Conservation (phyloP, 306 rosid genomes). For the Dalbergia cultrata region DNA sequence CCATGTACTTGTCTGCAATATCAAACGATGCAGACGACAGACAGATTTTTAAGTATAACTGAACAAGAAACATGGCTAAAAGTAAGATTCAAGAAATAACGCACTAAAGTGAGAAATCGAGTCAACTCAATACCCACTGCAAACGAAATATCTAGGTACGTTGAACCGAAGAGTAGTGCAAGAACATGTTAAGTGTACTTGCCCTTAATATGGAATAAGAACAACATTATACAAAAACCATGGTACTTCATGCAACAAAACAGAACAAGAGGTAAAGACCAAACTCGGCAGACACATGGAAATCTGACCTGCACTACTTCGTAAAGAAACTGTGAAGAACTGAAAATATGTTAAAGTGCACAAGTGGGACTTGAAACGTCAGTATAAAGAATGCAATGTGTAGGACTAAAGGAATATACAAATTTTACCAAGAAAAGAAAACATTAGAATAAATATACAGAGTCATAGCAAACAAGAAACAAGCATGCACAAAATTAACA, state of each 20-base stretch:
- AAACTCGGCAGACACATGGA: not conserved
- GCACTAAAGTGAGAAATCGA: conserved; percentile 4
- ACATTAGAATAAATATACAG: not conserved
- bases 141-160: conserved; percentile 6
- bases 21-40: conserved; percentile 37
- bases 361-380: not conserved
- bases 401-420: conserved; percentile 7
- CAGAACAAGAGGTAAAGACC: not conserved
- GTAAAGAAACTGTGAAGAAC: not conserved
- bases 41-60: conserved; percentile 21
- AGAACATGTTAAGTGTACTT: not conserved
- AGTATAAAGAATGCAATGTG: conserved; percentile 21
- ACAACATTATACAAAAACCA: not conserved
- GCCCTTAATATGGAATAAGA: conserved; percentile 8
- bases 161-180: conserved; percentile 2
- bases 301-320: not conserved
- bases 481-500: conserved; percentile 34
- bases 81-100: conserved; percentile 23
- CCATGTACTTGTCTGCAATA: conserved; percentile 81
- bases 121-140: not conserved
- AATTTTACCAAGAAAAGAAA: conserved; percentile 10
- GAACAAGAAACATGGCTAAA: conserved; percentile 17
- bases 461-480: conserved; percentile 7
- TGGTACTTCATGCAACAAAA: not conserved
- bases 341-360: not conserved